Percentiles rank a stretch among this genome's conserved stretches.
Evolutionary conservation across 1,284 basidiomycete genomes (phyloP).

Genomic region (Melampsora americana): DNA sequence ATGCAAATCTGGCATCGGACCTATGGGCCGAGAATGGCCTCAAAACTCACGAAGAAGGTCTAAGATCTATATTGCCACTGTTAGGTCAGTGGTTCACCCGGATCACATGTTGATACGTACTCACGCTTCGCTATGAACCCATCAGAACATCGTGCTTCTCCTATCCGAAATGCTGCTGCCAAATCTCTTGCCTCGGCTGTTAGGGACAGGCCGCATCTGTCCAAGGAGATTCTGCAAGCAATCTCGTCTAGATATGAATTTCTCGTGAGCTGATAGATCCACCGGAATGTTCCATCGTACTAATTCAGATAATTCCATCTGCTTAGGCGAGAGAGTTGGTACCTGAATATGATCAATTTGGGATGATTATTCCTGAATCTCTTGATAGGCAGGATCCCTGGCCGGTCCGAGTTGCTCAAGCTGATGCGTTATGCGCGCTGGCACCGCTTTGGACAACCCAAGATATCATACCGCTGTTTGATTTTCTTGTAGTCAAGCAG

Average conservation of each 20-base stretch:
- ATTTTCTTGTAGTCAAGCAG: constrained; percentile 77
- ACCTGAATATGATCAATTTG: constrained; percentile 58
- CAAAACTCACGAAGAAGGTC: constrained; percentile 74
- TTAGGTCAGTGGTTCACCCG: constrained; percentile 17
- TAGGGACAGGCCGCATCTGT: constrained; percentile 22
- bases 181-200: constrained; percentile 35
- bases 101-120: background rate
- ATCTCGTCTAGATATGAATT: constrained; percentile 40
- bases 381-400: constrained; percentile 91
- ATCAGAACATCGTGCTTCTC: constrained; percentile 30
- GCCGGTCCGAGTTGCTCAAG: constrained; percentile 75
- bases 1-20: constrained; percentile 73
- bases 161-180: constrained; percentile 39
- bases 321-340: constrained; percentile 39
- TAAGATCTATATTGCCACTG: constrained; percentile 52
- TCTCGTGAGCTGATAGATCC: constrained; percentile 14
- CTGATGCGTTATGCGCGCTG: constrained; percentile 67
- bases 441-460: constrained; percentile 67
- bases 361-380: constrained; percentile 87
- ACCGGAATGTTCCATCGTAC: background rate
- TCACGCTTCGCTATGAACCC: background rate
- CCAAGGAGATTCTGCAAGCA: constrained; percentile 18
- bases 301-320: background rate
- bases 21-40: constrained; percentile 96
- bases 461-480: constrained; percentile 75